Evolutionary conservation across 768 basidiomycete species (phyloP), one percentile per base, ranked within the genome.

Genomic region (Mycena latifolia): DNA sequence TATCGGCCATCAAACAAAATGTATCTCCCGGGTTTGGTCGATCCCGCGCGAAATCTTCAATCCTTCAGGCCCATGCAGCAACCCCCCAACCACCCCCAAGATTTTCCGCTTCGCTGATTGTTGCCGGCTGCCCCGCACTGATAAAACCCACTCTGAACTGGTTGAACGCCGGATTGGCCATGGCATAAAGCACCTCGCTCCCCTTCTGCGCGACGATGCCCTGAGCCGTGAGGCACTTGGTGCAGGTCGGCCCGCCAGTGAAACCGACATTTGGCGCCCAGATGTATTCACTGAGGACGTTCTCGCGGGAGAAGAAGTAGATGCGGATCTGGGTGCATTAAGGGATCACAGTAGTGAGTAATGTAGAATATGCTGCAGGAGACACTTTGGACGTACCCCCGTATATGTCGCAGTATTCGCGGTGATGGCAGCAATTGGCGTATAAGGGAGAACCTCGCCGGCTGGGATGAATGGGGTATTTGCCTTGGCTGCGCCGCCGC

Each of bases 271-370:
- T 17, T 11, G 29, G n/a, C 15, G 43, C n/a, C 18, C 45, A 60
- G 24, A 43, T 60, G 58, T 51, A 60, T 60, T 60, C 58, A 11
- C 58, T 60, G 58, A 60, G 58, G 17, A 60, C 48, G 28, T 60
- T 25, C 27, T 17, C 24, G 37, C 11, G 58, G 24, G 48, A 60
- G 37, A 60, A 28, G 39, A 60, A 60, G 37, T 60, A 60, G 18
- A 60, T 3, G 37, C 58, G 58, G 18, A 51, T 11, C 58, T 60
- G 48, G n/a, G 33, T n/a, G 25, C 31, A 33, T 33, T 33, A 33
- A 33, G 31, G 31, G 31, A 33, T 27, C 14, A 17, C 45, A 57
- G 31, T 33, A 33, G 47, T 31, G 18, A 50, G 47, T n/a, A 59
- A 15, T 8, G 18, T 58, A 25, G 31, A 33, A 33, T 41, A 24